phyloP scores from a whole-genome alignment of 1,139 yeast genomes.

The Scheffersomyces illinoinensis region DNA sequence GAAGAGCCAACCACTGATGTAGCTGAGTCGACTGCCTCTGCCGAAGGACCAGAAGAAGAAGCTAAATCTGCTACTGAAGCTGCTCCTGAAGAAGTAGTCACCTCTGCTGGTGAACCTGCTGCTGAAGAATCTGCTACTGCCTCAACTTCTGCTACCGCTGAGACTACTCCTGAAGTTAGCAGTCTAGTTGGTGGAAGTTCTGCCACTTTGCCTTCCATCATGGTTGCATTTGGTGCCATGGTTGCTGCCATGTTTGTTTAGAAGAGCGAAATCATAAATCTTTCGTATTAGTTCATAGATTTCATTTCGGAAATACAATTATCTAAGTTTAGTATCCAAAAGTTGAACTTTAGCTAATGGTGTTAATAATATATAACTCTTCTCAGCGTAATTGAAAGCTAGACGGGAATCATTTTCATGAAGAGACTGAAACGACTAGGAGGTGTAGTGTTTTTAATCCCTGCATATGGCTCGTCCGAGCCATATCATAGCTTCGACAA shows the following conservation, averaged over 20 bases:
- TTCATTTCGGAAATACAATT: not conserved
- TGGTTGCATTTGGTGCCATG: not conserved
- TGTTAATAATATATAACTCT: not conserved
- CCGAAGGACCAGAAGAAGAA: not conserved
- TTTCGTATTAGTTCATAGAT: not conserved
- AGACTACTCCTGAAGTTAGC: not conserved
- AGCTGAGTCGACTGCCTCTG: not conserved
- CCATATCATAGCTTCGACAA: too few species aligned
- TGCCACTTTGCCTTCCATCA: not conserved
- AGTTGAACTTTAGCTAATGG: not conserved
- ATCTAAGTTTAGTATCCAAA: not conserved
- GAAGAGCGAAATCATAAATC: not conserved
- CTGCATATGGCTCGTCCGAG: too few species aligned
- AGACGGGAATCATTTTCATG: too few species aligned
- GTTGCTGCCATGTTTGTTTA: not conserved
- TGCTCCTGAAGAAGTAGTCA: not conserved
- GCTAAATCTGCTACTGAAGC: not conserved
- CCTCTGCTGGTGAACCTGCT: not conserved
- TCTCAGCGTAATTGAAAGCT: too few species aligned
- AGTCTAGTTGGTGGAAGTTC: not conserved
- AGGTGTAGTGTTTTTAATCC: too few species aligned
- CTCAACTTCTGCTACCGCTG: not conserved
- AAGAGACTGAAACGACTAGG: too few species aligned
- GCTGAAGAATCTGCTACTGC: not conserved
- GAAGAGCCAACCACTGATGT: not conserved